Percentiles rank a stretch among this genome's conserved stretches.
These are phyloP conservation scores for Phytophthora pini DNA, from an alignment of 352 stramenopile genomes.

Conservation along the genomic window DNA sequence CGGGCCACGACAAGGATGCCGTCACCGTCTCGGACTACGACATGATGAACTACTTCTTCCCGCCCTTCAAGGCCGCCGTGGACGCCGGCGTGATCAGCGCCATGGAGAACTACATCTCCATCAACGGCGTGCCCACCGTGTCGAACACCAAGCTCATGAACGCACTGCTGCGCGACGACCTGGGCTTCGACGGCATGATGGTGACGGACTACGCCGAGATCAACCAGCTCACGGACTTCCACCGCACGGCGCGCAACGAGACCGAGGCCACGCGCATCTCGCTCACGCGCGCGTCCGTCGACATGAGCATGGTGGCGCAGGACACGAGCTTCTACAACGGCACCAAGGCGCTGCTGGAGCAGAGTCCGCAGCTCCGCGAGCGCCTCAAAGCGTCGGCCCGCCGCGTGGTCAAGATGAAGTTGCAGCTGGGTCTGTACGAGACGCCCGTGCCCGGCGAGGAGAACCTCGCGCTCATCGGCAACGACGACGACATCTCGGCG, in stretches of 20 bases:
- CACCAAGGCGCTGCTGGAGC: conserved; percentile 47
- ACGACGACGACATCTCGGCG: conserved; percentile 42
- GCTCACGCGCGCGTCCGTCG: conserved; percentile 74
- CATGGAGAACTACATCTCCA: conserved; percentile 93
- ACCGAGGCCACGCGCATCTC: conserved; percentile 63
- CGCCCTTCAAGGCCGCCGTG: conserved; percentile 71
- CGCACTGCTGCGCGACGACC: conserved; percentile 72
- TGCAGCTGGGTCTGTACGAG: conserved; percentile 67
- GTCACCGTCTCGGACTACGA: conserved; percentile 69
- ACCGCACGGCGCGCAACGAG: conserved; percentile 44
- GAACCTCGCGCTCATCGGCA: conserved; percentile 47
- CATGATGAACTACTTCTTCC: conserved; percentile 76
- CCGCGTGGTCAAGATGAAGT: conserved; percentile 76
- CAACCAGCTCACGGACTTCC: conserved; percentile 71
- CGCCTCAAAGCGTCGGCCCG: conserved; percentile 57
- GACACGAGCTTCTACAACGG: conserved; percentile 51
- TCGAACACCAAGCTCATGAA: conserved; percentile 72
- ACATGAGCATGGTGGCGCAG: conserved; percentile 90
- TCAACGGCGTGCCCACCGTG: conserved; percentile 89
- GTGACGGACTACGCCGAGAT: conserved; percentile 93
- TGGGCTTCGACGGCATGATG: conserved; percentile 85
- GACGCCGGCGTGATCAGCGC: conserved; percentile 73
- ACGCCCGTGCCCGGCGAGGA: conserved; percentile 52
- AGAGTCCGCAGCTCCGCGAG: conserved; percentile 31
- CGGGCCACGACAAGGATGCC: conserved; percentile 77